Base-by-base conservation (phyloP, 331 rosid species). In the Acacia pycnantha region DNA sequence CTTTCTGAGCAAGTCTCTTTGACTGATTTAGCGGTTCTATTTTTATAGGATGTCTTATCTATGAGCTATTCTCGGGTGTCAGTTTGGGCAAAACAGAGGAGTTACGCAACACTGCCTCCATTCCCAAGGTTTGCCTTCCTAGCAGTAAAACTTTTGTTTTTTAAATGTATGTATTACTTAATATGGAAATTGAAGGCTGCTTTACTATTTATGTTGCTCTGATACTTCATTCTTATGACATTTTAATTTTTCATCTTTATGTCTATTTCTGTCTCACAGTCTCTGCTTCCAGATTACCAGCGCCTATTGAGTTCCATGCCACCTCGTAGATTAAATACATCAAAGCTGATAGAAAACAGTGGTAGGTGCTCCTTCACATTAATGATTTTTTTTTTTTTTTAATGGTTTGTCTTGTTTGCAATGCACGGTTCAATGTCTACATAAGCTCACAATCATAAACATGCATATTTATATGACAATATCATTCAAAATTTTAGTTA, bases 251-350 rank as follows among this genome's bases (percentile, higher is more conserved):
- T 79, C 84, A 59, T 86, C 65, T 86, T 59, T 82, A 70, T 77
- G 21, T 70, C 47, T 79, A 72, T 76, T 89, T 86, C 85, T 74
- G 87, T 84, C 86, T 88, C 88, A 54, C 92, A 96, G 99, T 86
- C 98, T 90, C 90, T 94, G 85, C 98, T 94, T 94, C 98, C 94
- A 90, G 98, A 96, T 91, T 96, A 93, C 88, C 98, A 96, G 90
- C 94, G 99, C 87, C 93, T 96, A 70, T 81, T 96, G 85, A 94
- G 99, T 87, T 89, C 99, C 87, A 74, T 70, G 77, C 99, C 98
- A 81, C 85, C 98, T 85, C 99, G 99, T 82, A 93, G 99, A 92
- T 79, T 96, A 90, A 96, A 96, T 85, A 90, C 99, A 46, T 91
- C 97, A 35, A 96, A 96, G 94, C 98, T 96, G 82, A 85, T 96